These are phyloP conservation scores for Salix viminalis DNA, from an alignment of 345 rosid species.

Conservation along the genomic window DNA sequence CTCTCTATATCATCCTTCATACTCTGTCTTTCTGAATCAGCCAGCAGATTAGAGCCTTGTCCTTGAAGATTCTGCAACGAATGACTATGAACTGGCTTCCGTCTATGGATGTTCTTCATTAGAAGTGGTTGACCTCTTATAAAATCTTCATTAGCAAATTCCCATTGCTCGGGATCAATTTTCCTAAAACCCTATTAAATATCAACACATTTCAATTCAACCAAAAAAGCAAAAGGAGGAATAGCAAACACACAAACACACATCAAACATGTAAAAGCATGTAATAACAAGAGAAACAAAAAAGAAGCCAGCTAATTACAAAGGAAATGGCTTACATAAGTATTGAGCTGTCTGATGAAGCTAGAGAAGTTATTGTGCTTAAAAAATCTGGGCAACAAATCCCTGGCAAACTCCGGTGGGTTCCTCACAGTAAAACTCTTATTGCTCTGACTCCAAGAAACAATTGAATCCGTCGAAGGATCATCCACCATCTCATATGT, in stretches of 20 bases:
- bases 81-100: constrained; percentile 93
- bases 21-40: constrained; percentile 61
- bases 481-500: constrained; percentile 95
- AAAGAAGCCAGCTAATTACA: background rate
- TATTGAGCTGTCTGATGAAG: constrained; percentile 94
- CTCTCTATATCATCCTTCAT: constrained; percentile 60
- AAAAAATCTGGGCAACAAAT: constrained; percentile 78
- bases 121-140: constrained; percentile 64
- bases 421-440: constrained; percentile 79
- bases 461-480: constrained; percentile 57
- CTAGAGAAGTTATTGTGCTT: constrained; percentile 94
- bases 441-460: constrained; percentile 67
- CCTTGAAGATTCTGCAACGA: constrained; percentile 55
- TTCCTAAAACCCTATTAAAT: constrained; percentile 76
- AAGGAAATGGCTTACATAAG: constrained; percentile 55
- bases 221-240: background rate
- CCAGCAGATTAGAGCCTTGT: constrained; percentile 47
- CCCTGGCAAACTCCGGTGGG: constrained; percentile 66
- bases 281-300: background rate
- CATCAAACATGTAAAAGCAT: background rate
- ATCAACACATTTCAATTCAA: constrained; percentile 12
- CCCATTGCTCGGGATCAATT: constrained; percentile 86
- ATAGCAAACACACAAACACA: background rate
- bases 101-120: constrained; percentile 82
- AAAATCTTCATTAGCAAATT: constrained; percentile 84